Base-by-base conservation (phyloP, 345 rosid genomes). In the Citropsis articulata region DNA sequence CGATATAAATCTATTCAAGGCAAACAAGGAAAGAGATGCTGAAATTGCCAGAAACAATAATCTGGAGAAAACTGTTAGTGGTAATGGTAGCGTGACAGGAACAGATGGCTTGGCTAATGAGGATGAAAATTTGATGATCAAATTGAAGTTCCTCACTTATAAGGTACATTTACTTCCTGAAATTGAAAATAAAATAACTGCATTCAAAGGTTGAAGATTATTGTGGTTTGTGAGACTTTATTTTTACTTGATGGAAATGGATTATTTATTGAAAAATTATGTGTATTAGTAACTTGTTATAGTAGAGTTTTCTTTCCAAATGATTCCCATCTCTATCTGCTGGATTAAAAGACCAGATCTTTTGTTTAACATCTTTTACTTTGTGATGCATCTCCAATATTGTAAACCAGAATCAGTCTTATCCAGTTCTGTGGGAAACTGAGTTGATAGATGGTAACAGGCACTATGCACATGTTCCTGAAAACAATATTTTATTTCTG, bases 51-150 rank as follows among this genome's bases (percentile, higher is more conserved):
- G 87, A 76, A 78, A 69, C 79, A 79, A 79, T 59, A 81, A 79
- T 57, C 77, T 78, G 0, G 82, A 69, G 73, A 91, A 73, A 63
- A 87, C 77, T 83, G 75, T 78, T 75, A 83, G 81, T 81, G 91
- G 85, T 75, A 79, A 73, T 83, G 80, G 81, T 78, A 78, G 83
- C 77, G 61, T 61, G 66, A 69, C 79, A 57, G 73, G 81, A 75
- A 80, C 69, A 66, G 89, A 86, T 75, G 87, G 81, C 81, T 88
- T 96, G 83, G 95, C 95, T 61, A 94, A 92, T 82, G 94, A 88
- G 63, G 98, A 95, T 86, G 88, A 95, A 75, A 93, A 94, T 85
- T 78, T 95, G 75, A 95, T 95, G 99, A 92, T 93, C 79, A 95
- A 95, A 86, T 38, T 95, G 81, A 95, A 95, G 82, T 92, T 95